phyloP scores from a whole-genome alignment of 805 yeast species.

The Candida loeiensis region DNA sequence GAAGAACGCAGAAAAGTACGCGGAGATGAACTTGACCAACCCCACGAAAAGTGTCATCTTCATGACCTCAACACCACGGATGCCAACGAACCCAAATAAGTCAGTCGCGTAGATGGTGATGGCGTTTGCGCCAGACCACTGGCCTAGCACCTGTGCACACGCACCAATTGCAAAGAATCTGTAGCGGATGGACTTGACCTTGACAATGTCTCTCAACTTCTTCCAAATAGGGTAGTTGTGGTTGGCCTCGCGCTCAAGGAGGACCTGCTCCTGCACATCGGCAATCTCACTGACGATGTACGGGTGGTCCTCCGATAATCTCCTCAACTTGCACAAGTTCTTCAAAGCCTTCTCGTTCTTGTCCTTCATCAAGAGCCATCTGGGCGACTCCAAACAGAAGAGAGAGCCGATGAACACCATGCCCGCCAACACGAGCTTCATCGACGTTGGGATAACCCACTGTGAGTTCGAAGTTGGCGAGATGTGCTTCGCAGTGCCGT shows the following conservation, averaged over 20 bases:
- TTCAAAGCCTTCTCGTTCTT: conserved; percentile 37
- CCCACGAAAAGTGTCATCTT: conserved; percentile 33
- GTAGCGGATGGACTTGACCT: conserved; percentile 29
- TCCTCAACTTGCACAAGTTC: conserved; percentile 41
- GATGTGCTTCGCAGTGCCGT: conserved; percentile 46
- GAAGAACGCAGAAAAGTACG: conserved; percentile 23
- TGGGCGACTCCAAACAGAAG: conserved; percentile 45
- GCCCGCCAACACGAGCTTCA: conserved; percentile 49
- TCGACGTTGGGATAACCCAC: conserved; percentile 52
- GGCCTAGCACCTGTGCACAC: conserved; percentile 35
- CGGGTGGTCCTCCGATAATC: conserved; percentile 45
- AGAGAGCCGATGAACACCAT: conserved; percentile 40
- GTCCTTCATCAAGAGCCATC: conserved; percentile 48
- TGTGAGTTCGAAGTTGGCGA: conserved; percentile 30
- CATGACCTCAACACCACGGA: conserved; percentile 38
- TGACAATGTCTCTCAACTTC: conserved; percentile 30
- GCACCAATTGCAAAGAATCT: conserved; percentile 44
- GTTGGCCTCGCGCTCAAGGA: conserved; percentile 19
- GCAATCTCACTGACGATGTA: conserved; percentile 46
- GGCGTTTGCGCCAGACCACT: conserved; percentile 54
- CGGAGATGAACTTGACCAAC: conserved; percentile 21
- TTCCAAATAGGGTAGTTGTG: conserved; percentile 13
- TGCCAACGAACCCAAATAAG: conserved; percentile 38
- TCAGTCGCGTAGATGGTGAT: conserved; percentile 23
- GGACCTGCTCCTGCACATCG: conserved; percentile 34